Conservation (phyloP, 192 early-diverging fungal species). For the Backusella parvicylindrica region DNA sequence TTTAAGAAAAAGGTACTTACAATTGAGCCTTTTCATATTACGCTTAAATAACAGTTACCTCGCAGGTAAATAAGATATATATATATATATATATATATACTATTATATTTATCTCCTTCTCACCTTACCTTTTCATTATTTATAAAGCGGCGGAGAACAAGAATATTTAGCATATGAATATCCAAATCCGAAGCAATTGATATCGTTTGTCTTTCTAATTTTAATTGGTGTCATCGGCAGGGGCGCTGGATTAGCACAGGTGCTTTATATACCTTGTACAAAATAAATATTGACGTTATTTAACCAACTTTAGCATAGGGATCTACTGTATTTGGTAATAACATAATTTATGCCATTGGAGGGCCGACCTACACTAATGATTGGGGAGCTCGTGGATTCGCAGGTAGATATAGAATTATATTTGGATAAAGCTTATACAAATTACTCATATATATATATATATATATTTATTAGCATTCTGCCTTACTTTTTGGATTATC, state of each 20-base stretch:
- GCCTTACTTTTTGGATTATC: not conserved
- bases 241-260: conserved; percentile 1
- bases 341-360: conserved; percentile 18
- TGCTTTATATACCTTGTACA: not conserved
- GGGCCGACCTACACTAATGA: conserved; percentile 11
- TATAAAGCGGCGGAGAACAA: conserved; percentile 57
- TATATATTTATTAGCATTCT: not conserved
- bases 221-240: conserved; percentile 7
- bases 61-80: not conserved
- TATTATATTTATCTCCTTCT: not conserved
- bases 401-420: no score
- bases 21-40: no score
- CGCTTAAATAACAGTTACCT: not conserved
- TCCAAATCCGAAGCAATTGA: conserved; percentile 40
- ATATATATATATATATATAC: not conserved
- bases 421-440: no score
- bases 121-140: not conserved
- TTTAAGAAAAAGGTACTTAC: no score
- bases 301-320: not conserved
- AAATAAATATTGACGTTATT: not conserved
- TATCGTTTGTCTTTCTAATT: conserved; percentile 18
- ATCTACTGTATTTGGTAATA: conserved; percentile 10
- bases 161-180: conserved; percentile 55
- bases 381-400: conserved; percentile 15
- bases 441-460: no score